Base-by-base conservation (phyloP, 2,329 filamentous ascomycete genomes). In the Aspergillus fijiensis region DNA sequence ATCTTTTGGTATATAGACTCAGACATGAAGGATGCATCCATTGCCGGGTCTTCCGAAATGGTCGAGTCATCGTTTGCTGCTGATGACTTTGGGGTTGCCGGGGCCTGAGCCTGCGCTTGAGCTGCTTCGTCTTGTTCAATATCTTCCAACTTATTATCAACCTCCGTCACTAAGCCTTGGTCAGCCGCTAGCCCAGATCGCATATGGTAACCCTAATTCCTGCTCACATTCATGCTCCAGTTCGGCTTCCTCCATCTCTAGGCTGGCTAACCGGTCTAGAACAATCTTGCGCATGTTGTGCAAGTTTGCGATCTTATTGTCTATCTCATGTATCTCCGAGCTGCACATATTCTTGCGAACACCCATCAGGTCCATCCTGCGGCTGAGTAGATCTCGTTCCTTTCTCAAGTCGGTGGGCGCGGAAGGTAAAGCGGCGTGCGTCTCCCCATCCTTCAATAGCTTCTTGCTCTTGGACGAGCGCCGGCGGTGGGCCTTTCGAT, bases 311-410 rank as follows among this genome's bases (percentile, higher is more conserved):
- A 99, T 94, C 77, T 98, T 99, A 78, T 90, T 93, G 78, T 99
- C 95, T 62, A 99, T 96, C 72, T 99, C 95, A 61, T 88, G 87
- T 60, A 99, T 98, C 76, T 99, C 95, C 64, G 91, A 90, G 70
- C 92, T 95, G 67, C 93, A 94, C 94, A 99, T 97, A 72, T 95
- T 96, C 77, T 99, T 99, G 61, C 95, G 86, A 63, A 98, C 87
- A 3, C 89, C 85, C 79, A 98, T 87, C 86, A 97, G 91, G 72
- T 98, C 92, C 67, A 99, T 81, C 66, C 91, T 86, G 75, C 96
- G 92, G 79, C 89, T 88, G 79, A 97, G 84, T 57, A 85, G 82
- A 49, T 89, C 85, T 74, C 91, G 91, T 67, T 96, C 92, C 72
- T 89, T 90, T 75, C 90, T 91, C 65, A 98, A 77, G 67, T 88